Percentiles rank a stretch among this genome's conserved stretches.
Conservation (phyloP, 371 early-diverging fungal species). For the Mucor indicus region DNA sequence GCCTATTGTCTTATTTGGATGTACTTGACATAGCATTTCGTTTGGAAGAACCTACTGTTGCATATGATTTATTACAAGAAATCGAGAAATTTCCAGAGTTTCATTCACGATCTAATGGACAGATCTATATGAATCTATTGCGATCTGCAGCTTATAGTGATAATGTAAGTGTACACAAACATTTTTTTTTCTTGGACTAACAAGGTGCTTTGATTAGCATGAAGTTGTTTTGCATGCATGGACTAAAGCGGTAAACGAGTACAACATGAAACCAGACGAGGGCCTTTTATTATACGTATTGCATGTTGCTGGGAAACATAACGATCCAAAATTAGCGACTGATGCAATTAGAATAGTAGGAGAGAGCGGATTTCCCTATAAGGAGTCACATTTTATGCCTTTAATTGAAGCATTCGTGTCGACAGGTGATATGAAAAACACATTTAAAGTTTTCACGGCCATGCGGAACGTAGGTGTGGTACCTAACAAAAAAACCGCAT, state of each 20-base stretch:
- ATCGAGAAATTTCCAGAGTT: conserved; percentile 32
- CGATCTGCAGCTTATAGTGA: conserved; percentile 45
- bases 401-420: conserved; percentile 64
- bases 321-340: conserved; percentile 51
- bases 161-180: conserved; percentile 30
- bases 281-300: conserved; percentile 57
- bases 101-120: conserved; percentile 25
- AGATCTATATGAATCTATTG: conserved; percentile 33
- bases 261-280: conserved; percentile 50
- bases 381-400: conserved; percentile 61
- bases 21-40: conserved; percentile 21
- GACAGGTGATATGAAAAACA: conserved; percentile 41
- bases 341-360: conserved; percentile 51
- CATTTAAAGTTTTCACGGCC: conserved; percentile 53
- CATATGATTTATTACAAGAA: conserved; percentile 38
- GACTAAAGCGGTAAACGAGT: conserved; percentile 38
- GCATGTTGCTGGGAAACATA: conserved; percentile 54
- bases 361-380: conserved; percentile 37
- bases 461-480: conserved; percentile 58
- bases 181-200: neutral
- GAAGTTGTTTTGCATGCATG: conserved; percentile 39
- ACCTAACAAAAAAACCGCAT: conserved; percentile 35
- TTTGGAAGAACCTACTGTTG: conserved; percentile 19
- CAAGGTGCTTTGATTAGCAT: conserved; percentile 26
- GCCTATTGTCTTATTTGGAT: conserved; percentile 7